Evolutionary conservation across 768 basidiomycete genomes (phyloP).

Genomic region (Saitozyma sp.): DNA sequence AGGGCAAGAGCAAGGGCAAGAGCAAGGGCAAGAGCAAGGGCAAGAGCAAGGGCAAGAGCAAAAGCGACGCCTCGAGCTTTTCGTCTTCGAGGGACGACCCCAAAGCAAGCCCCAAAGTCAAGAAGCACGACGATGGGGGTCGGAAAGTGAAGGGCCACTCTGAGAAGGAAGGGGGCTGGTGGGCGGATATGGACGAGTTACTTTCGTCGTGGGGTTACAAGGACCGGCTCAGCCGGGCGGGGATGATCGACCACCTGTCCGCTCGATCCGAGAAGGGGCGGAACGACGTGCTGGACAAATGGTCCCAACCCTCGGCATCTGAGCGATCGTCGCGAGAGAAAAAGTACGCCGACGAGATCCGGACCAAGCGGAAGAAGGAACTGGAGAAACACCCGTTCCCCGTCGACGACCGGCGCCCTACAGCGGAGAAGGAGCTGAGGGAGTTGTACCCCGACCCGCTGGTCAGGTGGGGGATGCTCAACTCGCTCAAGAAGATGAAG

Average conservation of each 20-base stretch:
- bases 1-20: no score
- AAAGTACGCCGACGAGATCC: background rate
- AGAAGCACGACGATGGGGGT: background rate
- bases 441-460: background rate
- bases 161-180: background rate
- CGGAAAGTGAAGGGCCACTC: background rate
- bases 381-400: background rate
- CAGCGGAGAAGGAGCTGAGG: background rate
- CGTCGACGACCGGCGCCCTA: background rate
- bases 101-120: background rate
- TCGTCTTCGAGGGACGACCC: background rate
- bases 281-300: no score
- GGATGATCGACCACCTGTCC: background rate
- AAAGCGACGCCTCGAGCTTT: background rate
- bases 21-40: no score
- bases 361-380: background rate
- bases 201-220: background rate
- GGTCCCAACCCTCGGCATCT: no score
- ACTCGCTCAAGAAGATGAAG: background rate
- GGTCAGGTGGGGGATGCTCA: constrained; percentile 6
- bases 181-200: background rate
- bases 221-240: background rate
- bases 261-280: background rate
- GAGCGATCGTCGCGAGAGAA: no score
- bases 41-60: no score